A percentile compares a stretch with the other conserved stretches of the same genome.
Evolutionary conservation across 164 flowering plant genomes (phyloP).

Genomic region (Chimonanthus praecox): DNA sequence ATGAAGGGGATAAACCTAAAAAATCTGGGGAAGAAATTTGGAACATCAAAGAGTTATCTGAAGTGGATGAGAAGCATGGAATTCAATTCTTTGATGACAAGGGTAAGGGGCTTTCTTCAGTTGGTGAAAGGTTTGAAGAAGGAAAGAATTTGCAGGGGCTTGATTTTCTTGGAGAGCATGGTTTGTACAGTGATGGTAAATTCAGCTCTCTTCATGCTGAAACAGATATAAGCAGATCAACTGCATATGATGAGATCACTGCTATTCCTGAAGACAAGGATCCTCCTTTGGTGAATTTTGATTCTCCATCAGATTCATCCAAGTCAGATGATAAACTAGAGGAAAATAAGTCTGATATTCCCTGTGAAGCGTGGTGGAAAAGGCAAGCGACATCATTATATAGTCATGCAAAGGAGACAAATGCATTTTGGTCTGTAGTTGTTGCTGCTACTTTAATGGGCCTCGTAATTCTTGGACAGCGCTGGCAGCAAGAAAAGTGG

Average conservation of each 20-base stretch:
- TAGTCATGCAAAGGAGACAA: constrained; percentile 76
- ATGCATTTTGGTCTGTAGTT: constrained; percentile 76
- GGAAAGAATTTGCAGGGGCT: constrained; percentile 27
- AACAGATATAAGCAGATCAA: constrained; percentile 24
- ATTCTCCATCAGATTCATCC: constrained; percentile 12
- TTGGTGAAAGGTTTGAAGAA: constrained; percentile 34
- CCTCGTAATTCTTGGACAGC: constrained; percentile 81
- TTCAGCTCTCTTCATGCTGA: constrained; percentile 18
- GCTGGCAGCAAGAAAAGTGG: constrained; percentile 88
- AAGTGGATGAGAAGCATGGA: constrained; percentile 44
- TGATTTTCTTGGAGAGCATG: constrained; percentile 42
- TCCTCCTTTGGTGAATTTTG: constrained; percentile 10
- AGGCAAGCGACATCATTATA: constrained; percentile 61
- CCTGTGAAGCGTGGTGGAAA: constrained; percentile 95
- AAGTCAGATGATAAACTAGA: constrained; percentile 12
- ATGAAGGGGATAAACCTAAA: constrained; percentile 34
- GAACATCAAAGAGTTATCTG: constrained; percentile 29
- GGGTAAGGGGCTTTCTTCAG: constrained; percentile 26
- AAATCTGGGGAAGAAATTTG: constrained; percentile 36
- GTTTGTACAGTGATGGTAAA: constrained; percentile 30
- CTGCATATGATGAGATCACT: constrained; percentile 5
- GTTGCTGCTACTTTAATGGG: constrained; percentile 96
- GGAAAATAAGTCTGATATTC: constrained; percentile 48
- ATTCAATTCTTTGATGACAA: constrained; percentile 38
- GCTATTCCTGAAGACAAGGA: constrained; percentile 4